Evolutionary conservation across 2,329 filamentous ascomycete species (phyloP).

Genomic region (Exserohilum rostratum): DNA sequence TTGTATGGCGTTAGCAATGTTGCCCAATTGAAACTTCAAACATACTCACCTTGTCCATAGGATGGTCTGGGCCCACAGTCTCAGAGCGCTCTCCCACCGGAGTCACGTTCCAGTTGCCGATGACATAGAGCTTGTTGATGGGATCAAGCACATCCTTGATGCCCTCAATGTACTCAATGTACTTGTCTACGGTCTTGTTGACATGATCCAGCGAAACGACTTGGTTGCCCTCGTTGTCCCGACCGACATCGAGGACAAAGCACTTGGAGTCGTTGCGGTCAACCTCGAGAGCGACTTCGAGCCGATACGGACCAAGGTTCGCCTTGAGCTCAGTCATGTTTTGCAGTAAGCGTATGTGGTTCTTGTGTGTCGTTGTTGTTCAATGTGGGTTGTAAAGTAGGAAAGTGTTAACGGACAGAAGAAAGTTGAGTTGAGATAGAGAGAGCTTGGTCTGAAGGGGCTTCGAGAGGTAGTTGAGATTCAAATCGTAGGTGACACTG

Average conservation of each 20-base stretch:
- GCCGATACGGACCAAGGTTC: constrained; percentile 18
- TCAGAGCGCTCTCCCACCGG: not conserved
- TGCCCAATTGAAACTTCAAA: too few relatives aligned
- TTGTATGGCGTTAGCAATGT: not conserved
- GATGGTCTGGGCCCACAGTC: not conserved
- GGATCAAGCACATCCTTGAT: not conserved
- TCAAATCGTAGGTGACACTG: not conserved
- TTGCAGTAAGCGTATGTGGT: not conserved
- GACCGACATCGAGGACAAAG: constrained; percentile 27
- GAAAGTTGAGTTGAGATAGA: not conserved
- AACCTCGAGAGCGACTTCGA: constrained; percentile 14
- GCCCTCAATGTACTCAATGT: constrained; percentile 7
- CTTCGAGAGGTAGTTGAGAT: not conserved
- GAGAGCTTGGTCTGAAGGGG: not conserved
- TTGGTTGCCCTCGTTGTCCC: constrained; percentile 8
- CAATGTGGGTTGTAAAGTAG: not conserved
- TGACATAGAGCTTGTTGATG: constrained; percentile 33
- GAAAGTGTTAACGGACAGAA: not conserved
- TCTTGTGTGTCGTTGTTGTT: too few relatives aligned
- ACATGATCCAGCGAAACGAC: constrained; percentile 22
- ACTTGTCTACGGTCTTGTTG: constrained; percentile 7
- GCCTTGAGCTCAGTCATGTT: constrained; percentile 23
- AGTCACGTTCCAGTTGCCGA: constrained; percentile 29
- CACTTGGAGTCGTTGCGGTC: constrained; percentile 17
- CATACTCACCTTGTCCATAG: not conserved